A percentile compares a stretch with the other conserved stretches of the same genome.
phyloP scores from a whole-genome alignment of 768 basidiomycete species.

The Rhizopogon sp. region DNA sequence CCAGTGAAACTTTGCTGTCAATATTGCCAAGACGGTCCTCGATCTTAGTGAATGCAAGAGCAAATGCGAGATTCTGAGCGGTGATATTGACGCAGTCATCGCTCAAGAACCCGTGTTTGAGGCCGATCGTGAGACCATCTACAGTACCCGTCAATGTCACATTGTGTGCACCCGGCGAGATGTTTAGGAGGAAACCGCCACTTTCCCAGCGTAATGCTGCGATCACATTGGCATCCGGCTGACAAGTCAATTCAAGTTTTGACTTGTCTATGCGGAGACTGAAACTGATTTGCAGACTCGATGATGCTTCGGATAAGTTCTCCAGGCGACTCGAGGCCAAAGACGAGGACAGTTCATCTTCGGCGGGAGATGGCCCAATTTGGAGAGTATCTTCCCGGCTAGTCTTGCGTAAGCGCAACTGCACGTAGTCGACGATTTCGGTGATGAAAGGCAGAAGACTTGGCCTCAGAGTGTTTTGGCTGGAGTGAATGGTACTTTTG shows the following conservation, averaged over 20 bases:
- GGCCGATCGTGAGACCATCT: slow-evolving; percentile 72
- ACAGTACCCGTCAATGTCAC: slow-evolving; percentile 75
- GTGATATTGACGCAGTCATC: slow-evolving; percentile 79
- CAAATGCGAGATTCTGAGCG: slow-evolving; percentile 78
- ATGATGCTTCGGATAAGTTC: slow-evolving; percentile 21
- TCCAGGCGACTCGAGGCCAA: slow-evolving; percentile 14
- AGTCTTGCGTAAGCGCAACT: slow-evolving; percentile 60
- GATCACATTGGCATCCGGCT: slow-evolving; percentile 89
- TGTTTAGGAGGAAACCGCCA: slow-evolving; percentile 81
- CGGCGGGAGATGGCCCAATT: slow-evolving; percentile 4
- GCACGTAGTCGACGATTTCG: slow-evolving; percentile 65
- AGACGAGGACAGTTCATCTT: slow-evolving; percentile 5
- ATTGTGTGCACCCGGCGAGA: slow-evolving; percentile 68
- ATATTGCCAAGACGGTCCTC: slow-evolving; percentile 30
- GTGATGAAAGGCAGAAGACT: slow-evolving; percentile 82
- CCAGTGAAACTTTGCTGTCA: slow-evolving; percentile 59
- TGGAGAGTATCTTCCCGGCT: slow-evolving; percentile 24
- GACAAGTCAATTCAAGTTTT: slow-evolving; percentile 78
- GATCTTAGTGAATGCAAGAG: slow-evolving; percentile 60
- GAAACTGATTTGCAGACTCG: slow-evolving; percentile 70
- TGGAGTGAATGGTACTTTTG: slow-evolving; percentile 86
- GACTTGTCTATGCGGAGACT: slow-evolving; percentile 92
- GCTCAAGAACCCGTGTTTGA: slow-evolving; percentile 82
- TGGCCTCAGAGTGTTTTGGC: slow-evolving; percentile 79
- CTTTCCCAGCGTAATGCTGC: slow-evolving; percentile 91